phyloP scores from a whole-genome alignment of 306 rosid genomes.

The Ammopiptanthus mongolicus region DNA sequence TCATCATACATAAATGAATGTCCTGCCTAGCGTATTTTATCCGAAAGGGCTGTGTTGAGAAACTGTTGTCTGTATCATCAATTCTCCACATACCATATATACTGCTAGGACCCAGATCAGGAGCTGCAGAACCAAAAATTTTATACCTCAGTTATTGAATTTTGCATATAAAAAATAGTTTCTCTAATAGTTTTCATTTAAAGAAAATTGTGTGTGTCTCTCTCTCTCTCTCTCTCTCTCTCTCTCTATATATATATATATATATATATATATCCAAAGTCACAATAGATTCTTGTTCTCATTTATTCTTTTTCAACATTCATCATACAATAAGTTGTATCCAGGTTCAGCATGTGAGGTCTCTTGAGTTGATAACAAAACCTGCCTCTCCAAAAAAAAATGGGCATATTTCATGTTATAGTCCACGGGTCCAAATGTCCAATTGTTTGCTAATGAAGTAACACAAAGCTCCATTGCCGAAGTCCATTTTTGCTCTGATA shows the following conservation, averaged over 20 bases:
- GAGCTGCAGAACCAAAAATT: slow-evolving; percentile 51
- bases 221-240: no score
- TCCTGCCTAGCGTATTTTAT: slow-evolving; percentile 91
- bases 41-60: slow-evolving; percentile 85
- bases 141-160: neutral
- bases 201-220: neutral
- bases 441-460: neutral
- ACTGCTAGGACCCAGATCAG: slow-evolving; percentile 46
- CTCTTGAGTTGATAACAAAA: neutral
- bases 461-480: neutral
- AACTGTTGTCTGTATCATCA: slow-evolving; percentile 83
- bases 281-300: neutral
- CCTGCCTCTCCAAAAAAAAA: neutral
- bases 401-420: neutral
- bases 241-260: no score
- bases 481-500: neutral
- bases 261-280: neutral
- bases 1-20: slow-evolving; percentile 71
- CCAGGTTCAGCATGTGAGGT: neutral
- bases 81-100: slow-evolving; percentile 76
- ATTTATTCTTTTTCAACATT: neutral
- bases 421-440: neutral
- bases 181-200: neutral
- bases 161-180: neutral
- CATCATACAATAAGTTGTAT: neutral